These are phyloP conservation scores for button mushroom (Agaricus bisporus) DNA, from an alignment of 768 basidiomycete genomes.

Conservation along the genomic window DNA sequence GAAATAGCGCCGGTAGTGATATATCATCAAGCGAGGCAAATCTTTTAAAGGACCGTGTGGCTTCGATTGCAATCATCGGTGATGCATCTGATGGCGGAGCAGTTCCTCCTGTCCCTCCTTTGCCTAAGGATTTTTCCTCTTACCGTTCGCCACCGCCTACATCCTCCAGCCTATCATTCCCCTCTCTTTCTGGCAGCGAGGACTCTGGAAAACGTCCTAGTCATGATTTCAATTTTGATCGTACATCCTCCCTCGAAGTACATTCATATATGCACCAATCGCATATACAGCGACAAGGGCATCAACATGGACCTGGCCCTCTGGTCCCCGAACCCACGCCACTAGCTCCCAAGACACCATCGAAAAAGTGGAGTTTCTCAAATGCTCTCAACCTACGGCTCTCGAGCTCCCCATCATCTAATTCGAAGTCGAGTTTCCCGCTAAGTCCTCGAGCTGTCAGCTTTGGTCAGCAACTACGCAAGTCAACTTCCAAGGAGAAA, in stretches of 20 bases:
- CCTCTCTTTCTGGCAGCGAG: conserved; percentile 33
- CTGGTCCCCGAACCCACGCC: conserved; percentile 31
- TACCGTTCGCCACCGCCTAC: conserved; percentile 67
- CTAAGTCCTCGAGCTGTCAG: conserved; percentile 63
- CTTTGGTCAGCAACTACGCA: conserved; percentile 62
- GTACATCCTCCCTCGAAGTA: conserved; percentile 46
- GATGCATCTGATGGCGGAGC: conserved; percentile 54
- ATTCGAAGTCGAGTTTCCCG: conserved; percentile 44
- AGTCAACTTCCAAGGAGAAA: conserved; percentile 65
- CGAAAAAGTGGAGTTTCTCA: conserved; percentile 98
- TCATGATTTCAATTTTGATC: conserved; percentile 43
- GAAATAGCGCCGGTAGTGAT: conserved; percentile 87
- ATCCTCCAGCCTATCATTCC: conserved; percentile 48
- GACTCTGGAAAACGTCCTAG: conserved; percentile 35
- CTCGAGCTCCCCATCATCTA: conserved; percentile 58
- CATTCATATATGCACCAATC: conserved; percentile 28
- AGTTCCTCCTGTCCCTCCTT: conserved; percentile 91
- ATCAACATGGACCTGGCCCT: conserved; percentile 29
- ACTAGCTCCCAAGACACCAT: conserved; percentile 64
- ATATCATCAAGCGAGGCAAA: conserved; percentile 66
- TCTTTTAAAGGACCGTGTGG: conserved; percentile 62
- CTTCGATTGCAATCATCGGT: conserved; percentile 49
- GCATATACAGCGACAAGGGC: conserved; percentile 22
- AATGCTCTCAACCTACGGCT: conserved; percentile 74
- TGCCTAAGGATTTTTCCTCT: conserved; percentile 83